phyloP scores from a whole-genome alignment of 257 asterid genomes.

The Hygrophila difformis region DNA sequence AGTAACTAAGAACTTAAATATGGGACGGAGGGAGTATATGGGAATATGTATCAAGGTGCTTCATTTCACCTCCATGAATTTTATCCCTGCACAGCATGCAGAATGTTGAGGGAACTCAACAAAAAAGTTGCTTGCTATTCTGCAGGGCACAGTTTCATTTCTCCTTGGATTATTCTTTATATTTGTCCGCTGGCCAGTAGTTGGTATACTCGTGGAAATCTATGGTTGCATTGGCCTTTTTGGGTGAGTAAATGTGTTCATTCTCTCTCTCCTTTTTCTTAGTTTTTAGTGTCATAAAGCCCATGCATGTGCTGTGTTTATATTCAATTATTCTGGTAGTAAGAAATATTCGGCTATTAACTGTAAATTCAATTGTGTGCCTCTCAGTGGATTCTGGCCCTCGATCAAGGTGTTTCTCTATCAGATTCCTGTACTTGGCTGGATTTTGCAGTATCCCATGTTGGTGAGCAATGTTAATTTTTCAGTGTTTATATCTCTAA shows the following conservation, averaged over 20 bases:
- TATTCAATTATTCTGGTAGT: constrained; percentile 6
- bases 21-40: too few species aligned
- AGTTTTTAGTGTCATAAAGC: constrained; percentile 6
- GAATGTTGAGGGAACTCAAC: neutral
- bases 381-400: constrained; percentile 79
- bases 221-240: constrained; percentile 67
- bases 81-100: constrained; percentile 1
- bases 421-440: constrained; percentile 77
- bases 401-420: constrained; percentile 64
- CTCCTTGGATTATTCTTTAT: constrained; percentile 67
- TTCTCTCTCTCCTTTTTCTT: constrained; percentile 4
- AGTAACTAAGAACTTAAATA: too few species aligned
- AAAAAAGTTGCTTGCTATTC: neutral
- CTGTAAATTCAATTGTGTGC: constrained; percentile 14
- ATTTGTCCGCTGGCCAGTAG: constrained; percentile 78
- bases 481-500: constrained; percentile 2
- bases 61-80: constrained; percentile 1
- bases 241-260: constrained; percentile 33
- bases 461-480: constrained; percentile 37
- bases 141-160: constrained; percentile 64
- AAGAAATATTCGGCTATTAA: constrained; percentile 6
- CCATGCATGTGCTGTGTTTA: neutral
- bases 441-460: constrained; percentile 57
- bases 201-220: constrained; percentile 57
- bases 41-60: neutral